These are phyloP conservation scores for Microbotryum lychnidis-dioicae DNA, from an alignment of 1,284 basidiomycete species.

Conservation along the genomic window DNA sequence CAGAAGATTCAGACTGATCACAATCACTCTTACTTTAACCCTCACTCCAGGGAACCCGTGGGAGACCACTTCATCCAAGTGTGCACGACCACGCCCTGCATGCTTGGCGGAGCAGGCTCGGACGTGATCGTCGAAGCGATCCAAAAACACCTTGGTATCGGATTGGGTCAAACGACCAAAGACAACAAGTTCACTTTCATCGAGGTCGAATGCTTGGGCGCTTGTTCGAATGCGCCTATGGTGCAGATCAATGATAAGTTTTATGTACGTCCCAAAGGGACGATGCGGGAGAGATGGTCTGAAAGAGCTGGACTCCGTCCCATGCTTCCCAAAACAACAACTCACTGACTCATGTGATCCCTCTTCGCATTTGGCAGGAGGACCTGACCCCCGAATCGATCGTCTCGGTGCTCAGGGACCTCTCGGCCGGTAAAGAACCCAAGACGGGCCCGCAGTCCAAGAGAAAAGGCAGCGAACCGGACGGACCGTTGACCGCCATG, in stretches of 20 bases:
- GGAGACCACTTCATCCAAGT: conserved; percentile 96
- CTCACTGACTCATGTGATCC: not conserved
- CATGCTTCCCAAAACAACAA: no score
- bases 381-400: conserved; percentile 90
- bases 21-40: not conserved
- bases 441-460: conserved; percentile 84
- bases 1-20: no score
- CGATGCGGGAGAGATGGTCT: not conserved
- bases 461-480: conserved; percentile 86
- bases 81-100: conserved; percentile 98
- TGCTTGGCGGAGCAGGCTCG: conserved; percentile 77
- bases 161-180: conserved; percentile 82
- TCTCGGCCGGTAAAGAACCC: conserved; percentile 76
- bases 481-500: conserved; percentile 59
- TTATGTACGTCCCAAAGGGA: conserved; percentile 55
- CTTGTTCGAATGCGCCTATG: conserved; percentile 99
- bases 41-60: conserved; percentile 67
- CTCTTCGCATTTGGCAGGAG: conserved; percentile 53
- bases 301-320: not conserved
- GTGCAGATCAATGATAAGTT: conserved; percentile 93
- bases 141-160: conserved; percentile 70
- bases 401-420: conserved; percentile 74
- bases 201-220: conserved; percentile 97
- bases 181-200: conserved; percentile 96
- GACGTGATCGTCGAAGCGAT: conserved; percentile 82